Evolutionary conservation across 495 filamentous ascomycete genomes (phyloP), one percentile per base, ranked within the genome.

Genomic region (Aspergillus avenaceus): DNA sequence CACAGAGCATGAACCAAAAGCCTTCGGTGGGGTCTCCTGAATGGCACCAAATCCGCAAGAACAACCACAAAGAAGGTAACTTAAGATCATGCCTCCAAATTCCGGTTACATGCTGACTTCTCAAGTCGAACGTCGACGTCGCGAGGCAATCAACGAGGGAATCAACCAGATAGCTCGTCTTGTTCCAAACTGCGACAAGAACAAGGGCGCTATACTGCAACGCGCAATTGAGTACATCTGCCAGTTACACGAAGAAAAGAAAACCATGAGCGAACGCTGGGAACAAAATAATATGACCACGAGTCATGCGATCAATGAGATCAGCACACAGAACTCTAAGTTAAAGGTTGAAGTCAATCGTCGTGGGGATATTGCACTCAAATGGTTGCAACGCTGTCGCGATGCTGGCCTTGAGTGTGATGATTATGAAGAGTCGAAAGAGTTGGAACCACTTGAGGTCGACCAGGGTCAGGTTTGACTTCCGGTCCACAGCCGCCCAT

Each of bases 131-230:
- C 89, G 93, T 45, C 91, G 93, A 40, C 93, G 93, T 29, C 90
- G 93, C 53, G 93, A 98, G 66, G 97, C 95, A 4, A 98, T 98
- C 67, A 98, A 98, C 63, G 93, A 98, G 70, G 93, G 93, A 42
- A 98, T 98, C 61, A 97, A 97, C 61, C 92, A 98, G 70, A 84
- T 98, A 32, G 88, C 95, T 45, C 96, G 96, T 69, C 92, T 98
- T 46, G 93, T 98, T 0, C 93, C 93, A 3, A 91, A 91, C 28
- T 98, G 93, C 61, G 93, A 98, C 68, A 98, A 97, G 78, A 98
- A 98, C 71, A 98, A 98, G 69, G 93, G 93, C 4, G 93, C 91
- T 2, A 97, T 98, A 48, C 74, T 98, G 28, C 90, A 96, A 61
- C 87, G 93, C 8, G 92, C 93, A 1, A 92, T 97, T 18, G 79